phyloP scores from a whole-genome alignment of 305 asterid genomes.

The Fraxinus latifolia region DNA sequence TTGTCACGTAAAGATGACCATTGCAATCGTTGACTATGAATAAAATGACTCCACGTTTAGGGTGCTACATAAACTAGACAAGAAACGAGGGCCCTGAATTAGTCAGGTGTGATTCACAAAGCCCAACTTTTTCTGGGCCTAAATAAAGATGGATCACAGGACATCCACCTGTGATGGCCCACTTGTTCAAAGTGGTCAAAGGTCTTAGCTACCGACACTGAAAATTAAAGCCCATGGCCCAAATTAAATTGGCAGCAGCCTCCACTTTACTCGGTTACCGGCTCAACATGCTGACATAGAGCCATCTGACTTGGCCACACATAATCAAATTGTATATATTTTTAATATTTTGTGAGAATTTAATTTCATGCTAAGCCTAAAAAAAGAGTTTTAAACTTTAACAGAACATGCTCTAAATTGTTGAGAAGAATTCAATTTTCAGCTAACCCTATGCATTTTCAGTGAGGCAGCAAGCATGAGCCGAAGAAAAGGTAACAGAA shows the following conservation, averaged over 20 bases:
- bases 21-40: too few relatives aligned
- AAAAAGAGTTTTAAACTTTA: background rate
- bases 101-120: background rate
- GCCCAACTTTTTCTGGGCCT: background rate
- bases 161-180: background rate
- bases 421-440: background rate
- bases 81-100: background rate
- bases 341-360: too few relatives aligned
- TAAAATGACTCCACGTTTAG: background rate
- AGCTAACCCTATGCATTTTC: background rate
- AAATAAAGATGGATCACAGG: background rate
- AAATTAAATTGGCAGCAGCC: background rate
- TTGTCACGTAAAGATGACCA: too few relatives aligned
- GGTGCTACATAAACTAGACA: background rate
- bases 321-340: too few relatives aligned
- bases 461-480: background rate
- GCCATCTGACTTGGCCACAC: background rate
- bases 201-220: background rate
- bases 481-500: background rate
- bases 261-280: background rate
- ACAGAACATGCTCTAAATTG: background rate
- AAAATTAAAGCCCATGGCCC: background rate
- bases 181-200: background rate
- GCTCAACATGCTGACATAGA: background rate
- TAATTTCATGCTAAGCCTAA: too few relatives aligned